Evolutionary conservation across 192 early-diverging fungal species (phyloP).

Genomic region (Coemansia sp.): DNA sequence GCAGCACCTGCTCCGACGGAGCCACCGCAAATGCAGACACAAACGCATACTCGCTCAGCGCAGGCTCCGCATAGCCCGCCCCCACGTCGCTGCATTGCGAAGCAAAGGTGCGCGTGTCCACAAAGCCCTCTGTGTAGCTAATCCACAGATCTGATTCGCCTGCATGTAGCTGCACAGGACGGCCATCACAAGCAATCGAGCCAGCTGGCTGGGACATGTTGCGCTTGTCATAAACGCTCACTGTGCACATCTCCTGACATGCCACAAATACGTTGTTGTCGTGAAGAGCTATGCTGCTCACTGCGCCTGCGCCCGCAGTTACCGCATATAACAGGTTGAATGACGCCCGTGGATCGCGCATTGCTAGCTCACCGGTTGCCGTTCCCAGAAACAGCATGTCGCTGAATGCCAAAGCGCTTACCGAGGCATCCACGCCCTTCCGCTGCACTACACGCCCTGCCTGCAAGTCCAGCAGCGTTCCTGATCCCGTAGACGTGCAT

Average conservation of each 20-base stretch:
- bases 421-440: constrained; percentile 17
- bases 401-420: constrained; percentile 4
- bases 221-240: constrained; percentile 36
- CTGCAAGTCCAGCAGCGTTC: constrained; percentile 31
- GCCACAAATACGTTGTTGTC: constrained; percentile 18
- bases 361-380: constrained; percentile 18
- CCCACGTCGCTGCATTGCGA: neutral
- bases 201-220: constrained; percentile 13
- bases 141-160: constrained; percentile 19
- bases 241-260: constrained; percentile 12
- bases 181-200: constrained; percentile 14
- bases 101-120: constrained; percentile 16
- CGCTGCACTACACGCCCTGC: constrained; percentile 20
- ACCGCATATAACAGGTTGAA: constrained; percentile 13
- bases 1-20: constrained; percentile 70
- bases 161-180: constrained; percentile 51
- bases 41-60: constrained; percentile 57
- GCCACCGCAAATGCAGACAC: constrained; percentile 77
- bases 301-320: constrained; percentile 15
- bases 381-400: constrained; percentile 21
- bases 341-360: constrained; percentile 27
- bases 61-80: constrained; percentile 17
- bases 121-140: constrained; percentile 26
- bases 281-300: constrained; percentile 14
- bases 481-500: constrained; percentile 36